Evolutionary conservation across 768 basidiomycete species (phyloP).

Genomic region (Podaxis sp.): DNA sequence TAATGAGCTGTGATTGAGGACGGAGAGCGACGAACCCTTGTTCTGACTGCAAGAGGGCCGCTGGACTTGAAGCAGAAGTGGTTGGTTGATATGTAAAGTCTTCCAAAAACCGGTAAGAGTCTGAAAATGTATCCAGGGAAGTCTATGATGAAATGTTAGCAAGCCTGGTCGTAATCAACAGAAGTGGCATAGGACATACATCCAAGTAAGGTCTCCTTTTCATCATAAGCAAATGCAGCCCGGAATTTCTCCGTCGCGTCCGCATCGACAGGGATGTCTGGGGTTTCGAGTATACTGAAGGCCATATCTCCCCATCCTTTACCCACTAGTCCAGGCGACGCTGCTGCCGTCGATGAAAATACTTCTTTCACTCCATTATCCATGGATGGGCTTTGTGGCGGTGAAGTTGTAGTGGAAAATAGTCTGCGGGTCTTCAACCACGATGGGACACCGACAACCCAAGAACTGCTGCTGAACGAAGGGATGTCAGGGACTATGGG

Average conservation of each 20-base stretch:
- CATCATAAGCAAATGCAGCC: constrained; percentile 80
- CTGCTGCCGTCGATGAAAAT: constrained; percentile 43
- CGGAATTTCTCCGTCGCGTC: constrained; percentile 78
- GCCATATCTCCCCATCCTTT: constrained; percentile 57
- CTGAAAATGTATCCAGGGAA: constrained; percentile 90
- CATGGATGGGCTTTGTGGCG: constrained; percentile 27
- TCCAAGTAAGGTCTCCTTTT: constrained; percentile 83
- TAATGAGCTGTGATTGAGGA: constrained; percentile 7
- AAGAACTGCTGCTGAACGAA: constrained; percentile 49
- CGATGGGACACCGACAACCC: constrained; percentile 70
- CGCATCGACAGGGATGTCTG: constrained; percentile 58
- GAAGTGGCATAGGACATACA: constrained; percentile 53
- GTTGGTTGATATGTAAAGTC: constrained; percentile 88
- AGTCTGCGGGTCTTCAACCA: constrained; percentile 62
- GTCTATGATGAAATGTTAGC: constrained; percentile 45
- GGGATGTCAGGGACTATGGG: constrained; percentile 45
- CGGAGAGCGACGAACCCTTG: constrained; percentile 59
- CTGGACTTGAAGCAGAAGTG: constrained; percentile 95
- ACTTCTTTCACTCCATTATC: constrained; percentile 55
- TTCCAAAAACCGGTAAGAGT: constrained; percentile 85
- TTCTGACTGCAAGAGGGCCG: constrained; percentile 74
- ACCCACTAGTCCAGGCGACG: constrained; percentile 32
- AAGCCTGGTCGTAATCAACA: constrained; percentile 2
- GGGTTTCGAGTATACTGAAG: constrained; percentile 81
- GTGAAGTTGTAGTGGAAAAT: constrained; percentile 29